These are phyloP conservation scores for Zostera marina DNA, from an alignment of 116 monocot species.

Conservation along the genomic window DNA sequence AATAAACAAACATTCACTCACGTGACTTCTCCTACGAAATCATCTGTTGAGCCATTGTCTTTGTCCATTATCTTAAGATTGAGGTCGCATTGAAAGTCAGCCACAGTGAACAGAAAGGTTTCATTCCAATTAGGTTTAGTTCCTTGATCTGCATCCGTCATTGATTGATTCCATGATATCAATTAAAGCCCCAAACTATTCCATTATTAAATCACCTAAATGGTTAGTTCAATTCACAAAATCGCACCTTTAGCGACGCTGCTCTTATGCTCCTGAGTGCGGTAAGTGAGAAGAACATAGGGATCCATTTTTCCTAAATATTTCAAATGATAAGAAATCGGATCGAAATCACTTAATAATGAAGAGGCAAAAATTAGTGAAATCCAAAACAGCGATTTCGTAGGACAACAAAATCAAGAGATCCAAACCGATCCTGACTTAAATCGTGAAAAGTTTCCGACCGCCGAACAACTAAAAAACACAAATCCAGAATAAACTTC, in stretches of 20 bases:
- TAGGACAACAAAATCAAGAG: too few relatives aligned
- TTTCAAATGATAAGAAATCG: not conserved
- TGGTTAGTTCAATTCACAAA: not conserved
- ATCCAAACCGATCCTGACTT: not conserved
- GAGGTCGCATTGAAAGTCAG: slow-evolving; percentile 32
- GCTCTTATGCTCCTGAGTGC: slow-evolving; percentile 64
- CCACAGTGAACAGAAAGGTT: slow-evolving; percentile 54
- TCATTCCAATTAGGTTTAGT: slow-evolving; percentile 80
- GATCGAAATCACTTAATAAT: too few relatives aligned
- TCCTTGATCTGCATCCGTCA: slow-evolving; percentile 44
- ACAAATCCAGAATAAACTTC: not conserved
- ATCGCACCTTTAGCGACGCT: slow-evolving; percentile 39
- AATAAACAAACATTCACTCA: slow-evolving; percentile 12
- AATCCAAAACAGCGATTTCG: too few relatives aligned
- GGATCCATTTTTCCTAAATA: slow-evolving; percentile 58
- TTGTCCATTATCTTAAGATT: slow-evolving; percentile 74
- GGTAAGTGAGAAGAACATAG: slow-evolving; percentile 41
- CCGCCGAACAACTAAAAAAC: not conserved
- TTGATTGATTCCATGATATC: not conserved
- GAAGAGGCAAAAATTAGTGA: too few relatives aligned
- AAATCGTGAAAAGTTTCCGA: not conserved
- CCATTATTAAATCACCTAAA: too few relatives aligned
- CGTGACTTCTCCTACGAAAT: slow-evolving; percentile 73
- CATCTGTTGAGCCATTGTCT: slow-evolving; percentile 38
- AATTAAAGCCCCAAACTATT: not conserved